These are phyloP conservation scores for Oropetium thomaeum DNA, from an alignment of 176 grass and related monocot species.

Conservation along the genomic window DNA sequence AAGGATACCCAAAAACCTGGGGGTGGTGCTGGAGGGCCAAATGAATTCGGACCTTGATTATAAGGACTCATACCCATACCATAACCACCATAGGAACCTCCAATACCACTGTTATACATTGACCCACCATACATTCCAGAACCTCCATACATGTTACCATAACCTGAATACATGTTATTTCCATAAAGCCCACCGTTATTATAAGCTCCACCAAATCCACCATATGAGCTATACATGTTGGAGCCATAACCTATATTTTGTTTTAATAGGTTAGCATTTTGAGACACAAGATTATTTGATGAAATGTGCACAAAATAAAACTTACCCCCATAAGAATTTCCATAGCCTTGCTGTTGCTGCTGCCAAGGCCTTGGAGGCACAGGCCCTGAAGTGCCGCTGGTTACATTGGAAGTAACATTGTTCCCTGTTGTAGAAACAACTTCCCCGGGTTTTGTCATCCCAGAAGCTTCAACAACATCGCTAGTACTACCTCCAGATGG, in stretches of 20 bases:
- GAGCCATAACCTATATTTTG: conserved; percentile 73
- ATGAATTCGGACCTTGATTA: conserved; percentile 73
- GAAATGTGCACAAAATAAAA: neutral
- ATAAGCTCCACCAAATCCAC: conserved; percentile 53
- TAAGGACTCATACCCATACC: conserved; percentile 60
- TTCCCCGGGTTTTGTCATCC: conserved; percentile 77
- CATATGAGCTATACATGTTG: conserved; percentile 57
- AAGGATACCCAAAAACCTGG: conserved; percentile 86
- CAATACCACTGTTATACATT: conserved; percentile 40
- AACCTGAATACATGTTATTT: conserved; percentile 73
- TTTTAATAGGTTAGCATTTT: neutral
- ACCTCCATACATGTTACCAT: conserved; percentile 33
- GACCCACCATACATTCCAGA: conserved; percentile 59
- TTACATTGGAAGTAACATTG: conserved; percentile 37
- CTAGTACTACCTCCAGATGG: conserved; percentile 76
- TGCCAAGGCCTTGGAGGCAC: conserved; percentile 83
- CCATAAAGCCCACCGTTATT: conserved; percentile 39
- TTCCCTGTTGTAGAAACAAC: conserved; percentile 48
- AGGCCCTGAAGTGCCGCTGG: conserved; percentile 32
- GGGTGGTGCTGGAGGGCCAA: conserved; percentile 60
- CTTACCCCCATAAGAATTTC: conserved; percentile 73
- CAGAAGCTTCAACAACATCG: conserved; percentile 81
- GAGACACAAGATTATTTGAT: neutral
- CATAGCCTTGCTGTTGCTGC: conserved; percentile 56
- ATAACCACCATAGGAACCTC: conserved; percentile 53